These are phyloP conservation scores for Erysimum pusillum DNA, from an alignment of 441 rosid genomes.

Conservation along the genomic window DNA sequence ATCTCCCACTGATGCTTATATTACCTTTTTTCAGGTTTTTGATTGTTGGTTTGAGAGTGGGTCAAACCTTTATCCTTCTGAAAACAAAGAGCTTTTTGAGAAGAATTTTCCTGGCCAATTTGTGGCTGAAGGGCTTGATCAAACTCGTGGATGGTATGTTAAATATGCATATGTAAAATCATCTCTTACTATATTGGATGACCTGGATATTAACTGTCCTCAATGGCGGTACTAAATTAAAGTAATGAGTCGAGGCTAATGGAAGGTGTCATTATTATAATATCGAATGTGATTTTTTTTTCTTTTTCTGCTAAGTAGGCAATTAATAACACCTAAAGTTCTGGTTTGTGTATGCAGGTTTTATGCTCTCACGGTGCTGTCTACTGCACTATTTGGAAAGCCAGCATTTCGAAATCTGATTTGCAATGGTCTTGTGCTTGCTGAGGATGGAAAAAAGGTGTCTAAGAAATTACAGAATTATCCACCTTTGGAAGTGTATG, in stretches of 20 bases:
- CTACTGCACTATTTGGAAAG: constrained; percentile 93
- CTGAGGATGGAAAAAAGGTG: constrained; percentile 99
- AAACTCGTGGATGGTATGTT: constrained; percentile 99
- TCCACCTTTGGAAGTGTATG: constrained; percentile 93
- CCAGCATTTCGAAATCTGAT: constrained; percentile 95
- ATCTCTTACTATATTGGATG: too few species aligned
- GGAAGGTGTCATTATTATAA: too few species aligned
- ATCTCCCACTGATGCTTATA: too few species aligned
- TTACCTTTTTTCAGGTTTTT: constrained; percentile 85
- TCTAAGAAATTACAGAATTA: constrained; percentile 88
- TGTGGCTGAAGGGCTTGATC: constrained; percentile 99
- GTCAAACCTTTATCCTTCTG: constrained; percentile 97
- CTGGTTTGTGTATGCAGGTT: constrained; percentile 68
- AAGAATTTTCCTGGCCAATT: constrained; percentile 97
- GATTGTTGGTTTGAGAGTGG: constrained; percentile 99
- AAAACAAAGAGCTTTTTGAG: constrained; percentile 89
- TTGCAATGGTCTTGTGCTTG: constrained; percentile 98
- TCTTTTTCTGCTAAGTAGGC: constrained; percentile 24
- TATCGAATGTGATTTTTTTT: too few species aligned
- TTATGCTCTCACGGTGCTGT: constrained; percentile 97
- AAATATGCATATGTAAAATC: too few species aligned
- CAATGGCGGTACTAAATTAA: too few species aligned
- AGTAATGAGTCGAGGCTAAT: too few species aligned
- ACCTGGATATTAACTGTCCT: too few species aligned
- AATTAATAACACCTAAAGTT: constrained; percentile 23